phyloP scores from a whole-genome alignment of 2,329 filamentous ascomycete genomes.

The Alternaria gaisen region DNA sequence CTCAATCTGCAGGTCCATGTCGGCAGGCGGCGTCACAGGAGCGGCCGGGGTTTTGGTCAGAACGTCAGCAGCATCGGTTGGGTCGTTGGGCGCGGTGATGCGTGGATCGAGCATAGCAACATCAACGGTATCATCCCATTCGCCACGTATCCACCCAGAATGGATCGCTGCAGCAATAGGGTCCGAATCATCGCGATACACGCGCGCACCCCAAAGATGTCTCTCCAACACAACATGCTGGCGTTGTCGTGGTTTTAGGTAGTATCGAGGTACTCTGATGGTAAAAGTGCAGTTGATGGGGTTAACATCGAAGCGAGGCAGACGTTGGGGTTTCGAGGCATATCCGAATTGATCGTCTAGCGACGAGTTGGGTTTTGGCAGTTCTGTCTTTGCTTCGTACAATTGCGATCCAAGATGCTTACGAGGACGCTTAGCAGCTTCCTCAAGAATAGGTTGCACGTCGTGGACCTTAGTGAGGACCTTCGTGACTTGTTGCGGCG shows the following conservation, averaged over 20 bases:
- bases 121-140: conserved; percentile 83
- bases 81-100: conserved; percentile 55
- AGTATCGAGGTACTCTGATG: conserved; percentile 82
- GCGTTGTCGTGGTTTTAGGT: conserved; percentile 73
- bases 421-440: conserved; percentile 74
- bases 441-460: conserved; percentile 69
- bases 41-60: conserved; percentile 53
- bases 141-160: conserved; percentile 88
- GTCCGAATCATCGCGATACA: conserved; percentile 97
- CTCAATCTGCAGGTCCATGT: conserved; percentile 86
- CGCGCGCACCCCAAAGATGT: conserved; percentile 89
- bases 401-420: conserved; percentile 85
- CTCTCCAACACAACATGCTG: conserved; percentile 84
- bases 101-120: conserved; percentile 69
- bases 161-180: conserved; percentile 93
- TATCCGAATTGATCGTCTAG: conserved; percentile 65
- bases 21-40: conserved; percentile 70
- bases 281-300: conserved; percentile 87
- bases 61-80: conserved; percentile 56
- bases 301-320: conserved; percentile 79
- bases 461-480: conserved; percentile 70
- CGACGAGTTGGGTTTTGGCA: conserved; percentile 53
- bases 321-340: conserved; percentile 70
- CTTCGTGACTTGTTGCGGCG: conserved; percentile 57
- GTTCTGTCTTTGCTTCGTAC: conserved; percentile 73